These are phyloP conservation scores for Sistotremastrum suecicum DNA, from an alignment of 768 basidiomycete genomes.

Conservation along the genomic window DNA sequence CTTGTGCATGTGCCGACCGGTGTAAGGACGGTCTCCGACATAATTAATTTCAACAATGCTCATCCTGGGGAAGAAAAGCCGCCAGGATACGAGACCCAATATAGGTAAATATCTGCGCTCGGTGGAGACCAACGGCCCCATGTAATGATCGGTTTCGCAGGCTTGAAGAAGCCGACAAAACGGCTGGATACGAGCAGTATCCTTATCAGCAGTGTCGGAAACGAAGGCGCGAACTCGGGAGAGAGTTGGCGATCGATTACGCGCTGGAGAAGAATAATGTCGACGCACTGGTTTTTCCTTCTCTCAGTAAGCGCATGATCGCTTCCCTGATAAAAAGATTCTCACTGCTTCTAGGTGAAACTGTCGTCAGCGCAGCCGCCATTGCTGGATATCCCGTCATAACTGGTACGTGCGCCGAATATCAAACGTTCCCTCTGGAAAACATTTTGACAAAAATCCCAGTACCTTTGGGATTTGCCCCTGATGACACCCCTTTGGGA, in stretches of 20 bases:
- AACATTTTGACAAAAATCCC: neutral
- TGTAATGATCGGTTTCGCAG: neutral
- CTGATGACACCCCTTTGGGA: conserved; percentile 3
- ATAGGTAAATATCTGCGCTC: neutral
- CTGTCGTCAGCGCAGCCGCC: conserved; percentile 1
- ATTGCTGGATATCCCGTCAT: conserved; percentile 8
- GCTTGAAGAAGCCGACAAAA: too few relatives aligned
- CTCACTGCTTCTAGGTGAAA: neutral
- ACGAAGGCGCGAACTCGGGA: neutral
- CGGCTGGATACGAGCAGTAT: too few relatives aligned
- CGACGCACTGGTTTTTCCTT: conserved; percentile 4
- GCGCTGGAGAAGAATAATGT: conserved; percentile 3
- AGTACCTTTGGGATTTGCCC: conserved; percentile 7
- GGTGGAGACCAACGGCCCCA: neutral
- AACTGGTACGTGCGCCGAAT: neutral
- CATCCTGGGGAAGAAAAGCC: conserved; percentile 32
- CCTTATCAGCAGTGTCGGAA: too few relatives aligned
- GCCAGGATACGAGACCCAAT: conserved; percentile 2
- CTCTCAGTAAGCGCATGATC: neutral
- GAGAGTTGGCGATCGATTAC: conserved; percentile 3
- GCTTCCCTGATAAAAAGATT: neutral
- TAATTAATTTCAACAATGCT: conserved; percentile 42
- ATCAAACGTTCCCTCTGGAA: neutral
- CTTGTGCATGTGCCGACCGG: conserved; percentile 41
- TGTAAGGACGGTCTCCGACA: conserved; percentile 37